phyloP scores from a whole-genome alignment of 345 rosid genomes.

The Eucalyptus paniculata region DNA sequence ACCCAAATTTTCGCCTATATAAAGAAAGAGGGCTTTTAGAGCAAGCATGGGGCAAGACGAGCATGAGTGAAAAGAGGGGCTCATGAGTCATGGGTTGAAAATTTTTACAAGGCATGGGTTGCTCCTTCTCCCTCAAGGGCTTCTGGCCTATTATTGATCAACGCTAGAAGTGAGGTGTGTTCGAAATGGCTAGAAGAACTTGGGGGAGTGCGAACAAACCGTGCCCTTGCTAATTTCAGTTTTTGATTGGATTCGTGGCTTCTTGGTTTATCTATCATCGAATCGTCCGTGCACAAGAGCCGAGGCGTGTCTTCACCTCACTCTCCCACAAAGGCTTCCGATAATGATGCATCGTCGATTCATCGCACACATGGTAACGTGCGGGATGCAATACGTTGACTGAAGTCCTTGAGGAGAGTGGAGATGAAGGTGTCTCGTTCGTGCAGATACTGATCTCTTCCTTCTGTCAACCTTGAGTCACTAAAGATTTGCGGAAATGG shows the following conservation, averaged over 20 bases:
- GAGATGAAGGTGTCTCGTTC: background rate
- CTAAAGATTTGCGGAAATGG: background rate
- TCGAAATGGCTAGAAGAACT: background rate
- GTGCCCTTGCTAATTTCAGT: background rate
- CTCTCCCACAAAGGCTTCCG: conserved; percentile 34
- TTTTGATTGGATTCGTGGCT: background rate
- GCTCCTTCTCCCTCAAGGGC: background rate
- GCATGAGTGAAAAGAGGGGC: background rate
- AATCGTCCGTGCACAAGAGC: background rate
- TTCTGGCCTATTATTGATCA: background rate
- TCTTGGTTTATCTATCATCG: background rate
- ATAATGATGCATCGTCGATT: background rate
- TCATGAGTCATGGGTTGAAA: background rate
- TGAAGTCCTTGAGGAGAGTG: conserved; percentile 7
- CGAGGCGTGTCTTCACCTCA: background rate
- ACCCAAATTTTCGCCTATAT: background rate
- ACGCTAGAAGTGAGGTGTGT: background rate
- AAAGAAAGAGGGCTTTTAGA: background rate
- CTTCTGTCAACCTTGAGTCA: background rate
- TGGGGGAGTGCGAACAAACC: conserved; percentile 15
- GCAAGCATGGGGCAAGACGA: background rate
- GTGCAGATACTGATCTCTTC: background rate
- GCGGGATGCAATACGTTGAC: background rate
- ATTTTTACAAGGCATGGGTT: background rate
- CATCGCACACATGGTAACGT: background rate